Evolutionary conservation across 129 eudicot genomes (phyloP), one percentile per base, ranked within the genome.

Genomic region (Chrysanthemum makinoi): DNA sequence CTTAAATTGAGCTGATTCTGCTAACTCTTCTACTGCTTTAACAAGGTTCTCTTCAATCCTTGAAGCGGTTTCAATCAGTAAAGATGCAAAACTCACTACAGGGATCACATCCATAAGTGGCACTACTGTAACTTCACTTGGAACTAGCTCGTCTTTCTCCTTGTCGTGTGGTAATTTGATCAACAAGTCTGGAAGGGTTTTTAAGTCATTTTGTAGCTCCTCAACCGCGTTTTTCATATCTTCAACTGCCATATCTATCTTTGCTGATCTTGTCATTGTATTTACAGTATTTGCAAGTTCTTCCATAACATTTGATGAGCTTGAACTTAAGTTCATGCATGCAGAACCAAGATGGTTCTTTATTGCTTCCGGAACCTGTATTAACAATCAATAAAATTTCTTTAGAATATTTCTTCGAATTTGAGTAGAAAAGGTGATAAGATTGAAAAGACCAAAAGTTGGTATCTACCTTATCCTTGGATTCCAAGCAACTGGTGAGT

Each of bases 1-100:
- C 74, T 78, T 85, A 70, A 85, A 88, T 8, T 76, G 74, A 52
- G 86, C 95, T 54, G 77, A 35, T 6, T 78, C 62, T 3, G 84
- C 86, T 6, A 88, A 65, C 76, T 85, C 90, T 70, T 88, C 80
- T 4, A 88, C 90, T 10, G 78, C 83, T 66, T 75, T 70, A n/a
- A 88, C 84, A 28, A 85, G 54, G 75, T 79, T 88, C 69, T 78
- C 88, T 69, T 83, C 90, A 17, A 85, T 73, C 58, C 90, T 68
- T 39, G 84, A 72, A 49, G 81, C 73, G 17, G 75, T 82, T 72
- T 85, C 90, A 33, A 76, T 85, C 70, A 88, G 48, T 74, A 85
- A 83, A 24, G 90, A 80, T n/a, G 89, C 88, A 60, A 83, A 85
- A 64, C 86, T 82, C 51, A 81, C 88, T 4, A 80, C 6, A 2